Conservation (phyloP, 495 filamentous ascomycete species). For the Pyrenula massariospora region DNA sequence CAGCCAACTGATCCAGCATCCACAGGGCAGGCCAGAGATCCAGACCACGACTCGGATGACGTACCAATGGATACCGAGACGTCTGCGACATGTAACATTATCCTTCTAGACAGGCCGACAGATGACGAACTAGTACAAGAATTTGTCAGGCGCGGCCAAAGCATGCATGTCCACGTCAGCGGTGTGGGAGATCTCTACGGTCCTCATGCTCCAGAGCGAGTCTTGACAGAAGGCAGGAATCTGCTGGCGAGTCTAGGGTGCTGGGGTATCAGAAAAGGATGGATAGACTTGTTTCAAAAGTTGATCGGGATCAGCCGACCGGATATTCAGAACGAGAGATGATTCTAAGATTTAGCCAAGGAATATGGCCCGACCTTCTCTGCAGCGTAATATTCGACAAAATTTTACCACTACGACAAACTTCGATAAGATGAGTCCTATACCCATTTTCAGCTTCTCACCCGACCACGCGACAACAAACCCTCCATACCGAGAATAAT, state of each 20-base stretch:
- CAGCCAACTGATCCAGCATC: background rate
- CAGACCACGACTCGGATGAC: slow-evolving; percentile 1
- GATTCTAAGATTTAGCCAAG: no score
- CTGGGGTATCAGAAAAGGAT: slow-evolving; percentile 27
- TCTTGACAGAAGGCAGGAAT: slow-evolving; percentile 30
- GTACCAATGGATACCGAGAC: slow-evolving; percentile 14
- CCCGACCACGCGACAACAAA: no score
- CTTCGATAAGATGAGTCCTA: no score
- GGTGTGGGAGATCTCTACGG: slow-evolving; percentile 39
- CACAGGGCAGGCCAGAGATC: slow-evolving; percentile 2
- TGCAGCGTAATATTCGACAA: no score
- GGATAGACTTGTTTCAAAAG: slow-evolving; percentile 14
- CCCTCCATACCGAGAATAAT: no score
- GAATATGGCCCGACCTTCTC: no score
- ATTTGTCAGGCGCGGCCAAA: slow-evolving; percentile 35
- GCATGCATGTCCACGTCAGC: slow-evolving; percentile 32
- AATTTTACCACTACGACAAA: no score
- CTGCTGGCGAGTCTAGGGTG: slow-evolving; percentile 21
- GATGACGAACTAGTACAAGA: slow-evolving; percentile 43
- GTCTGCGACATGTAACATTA: slow-evolving; percentile 9
- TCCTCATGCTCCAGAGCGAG: slow-evolving; percentile 25
- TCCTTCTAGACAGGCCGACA: slow-evolving; percentile 39
- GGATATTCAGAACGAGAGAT: no score
- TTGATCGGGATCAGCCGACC: background rate
- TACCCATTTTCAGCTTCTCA: no score